Percentiles rank a stretch among this genome's conserved stretches.
These are phyloP conservation scores for Fraxinus angustifolia DNA, from an alignment of 305 asterid genomes.

Conservation along the genomic window DNA sequence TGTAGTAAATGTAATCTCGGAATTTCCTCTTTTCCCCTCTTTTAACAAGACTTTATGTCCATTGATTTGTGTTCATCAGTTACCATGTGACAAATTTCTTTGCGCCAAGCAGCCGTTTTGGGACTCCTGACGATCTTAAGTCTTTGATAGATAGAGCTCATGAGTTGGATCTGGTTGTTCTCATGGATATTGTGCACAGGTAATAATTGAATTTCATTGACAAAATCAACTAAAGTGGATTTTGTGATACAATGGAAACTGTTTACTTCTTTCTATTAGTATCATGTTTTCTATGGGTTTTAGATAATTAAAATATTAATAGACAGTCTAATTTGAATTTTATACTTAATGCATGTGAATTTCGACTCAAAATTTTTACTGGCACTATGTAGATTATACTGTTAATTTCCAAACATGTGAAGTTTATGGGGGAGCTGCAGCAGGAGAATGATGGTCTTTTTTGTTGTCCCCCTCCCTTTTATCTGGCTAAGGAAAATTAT, in stretches of 20 bases:
- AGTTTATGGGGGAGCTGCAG: neutral
- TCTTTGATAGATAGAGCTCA: conserved; percentile 97
- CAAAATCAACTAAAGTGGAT: neutral
- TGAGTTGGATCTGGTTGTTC: conserved; percentile 89
- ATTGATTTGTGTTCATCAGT: conserved; percentile 41
- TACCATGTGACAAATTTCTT: conserved; percentile 98
- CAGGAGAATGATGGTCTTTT: conserved; percentile 6
- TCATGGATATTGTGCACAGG: conserved; percentile 99
- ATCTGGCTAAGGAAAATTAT: neutral
- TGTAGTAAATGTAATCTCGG: neutral
- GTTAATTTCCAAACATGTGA: neutral
- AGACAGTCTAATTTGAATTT: neutral
- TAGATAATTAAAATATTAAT: conserved; percentile 14
- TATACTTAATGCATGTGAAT: conserved; percentile 4
- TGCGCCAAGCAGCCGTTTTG: conserved; percentile 99
- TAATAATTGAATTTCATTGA: conserved; percentile 25
- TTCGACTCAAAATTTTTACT: neutral
- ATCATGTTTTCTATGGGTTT: neutral
- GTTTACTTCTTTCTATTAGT: conserved; percentile 2
- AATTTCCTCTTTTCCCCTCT: conserved; percentile 15
- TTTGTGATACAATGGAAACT: conserved; percentile 17
- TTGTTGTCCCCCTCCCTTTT: neutral
- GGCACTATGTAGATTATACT: neutral
- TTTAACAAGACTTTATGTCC: conserved; percentile 27
- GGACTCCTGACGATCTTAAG: conserved; percentile 97